Percentiles rank a stretch among this genome's conserved stretches.
Evolutionary conservation across 768 basidiomycete genomes (phyloP).

Genomic region (Kondoa malvinella): DNA sequence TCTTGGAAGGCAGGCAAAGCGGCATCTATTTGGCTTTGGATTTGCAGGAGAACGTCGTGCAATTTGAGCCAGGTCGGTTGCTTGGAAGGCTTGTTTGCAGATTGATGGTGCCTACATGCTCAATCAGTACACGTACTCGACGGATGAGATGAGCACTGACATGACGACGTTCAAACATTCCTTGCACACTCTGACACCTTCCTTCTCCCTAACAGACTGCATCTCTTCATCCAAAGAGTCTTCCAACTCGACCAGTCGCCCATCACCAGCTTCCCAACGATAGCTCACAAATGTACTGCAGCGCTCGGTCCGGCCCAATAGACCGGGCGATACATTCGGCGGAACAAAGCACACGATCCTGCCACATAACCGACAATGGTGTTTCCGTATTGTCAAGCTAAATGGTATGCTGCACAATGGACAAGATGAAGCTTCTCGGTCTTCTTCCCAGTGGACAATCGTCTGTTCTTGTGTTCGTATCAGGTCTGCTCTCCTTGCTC

Average conservation of each 20-base stretch:
- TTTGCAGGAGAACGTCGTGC: slow-evolving; percentile 55
- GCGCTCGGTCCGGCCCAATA: slow-evolving; percentile 37
- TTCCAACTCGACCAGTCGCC: slow-evolving; percentile 55
- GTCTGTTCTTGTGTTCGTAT: slow-evolving; percentile 58
- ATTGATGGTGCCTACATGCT: slow-evolving; percentile 45
- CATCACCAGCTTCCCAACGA: slow-evolving; percentile 40
- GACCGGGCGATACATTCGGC: slow-evolving; percentile 3
- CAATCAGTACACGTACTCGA: neutral
- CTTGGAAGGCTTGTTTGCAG: slow-evolving; percentile 45
- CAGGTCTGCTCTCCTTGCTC: neutral
- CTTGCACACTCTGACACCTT: slow-evolving; percentile 72
- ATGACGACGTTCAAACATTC: slow-evolving; percentile 61
- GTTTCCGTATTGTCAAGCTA: slow-evolving; percentile 15
- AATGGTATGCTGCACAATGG: slow-evolving; percentile 44
- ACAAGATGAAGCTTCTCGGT: slow-evolving; percentile 57
- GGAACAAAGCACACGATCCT: slow-evolving; percentile 17
- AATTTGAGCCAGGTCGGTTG: slow-evolving; percentile 50
- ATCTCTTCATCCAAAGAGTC: slow-evolving; percentile 21
- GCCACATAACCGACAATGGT: slow-evolving; percentile 20
- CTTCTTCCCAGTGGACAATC: slow-evolving; percentile 90
- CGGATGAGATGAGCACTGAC: slow-evolving; percentile 39
- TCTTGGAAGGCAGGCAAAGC: slow-evolving; percentile 77
- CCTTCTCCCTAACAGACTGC: slow-evolving; percentile 34
- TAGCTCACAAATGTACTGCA: slow-evolving; percentile 75
- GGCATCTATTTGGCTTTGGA: slow-evolving; percentile 83